Evolutionary conservation across 495 filamentous ascomycete genomes (phyloP).

Genomic region (Astrothelium macrocarpum): DNA sequence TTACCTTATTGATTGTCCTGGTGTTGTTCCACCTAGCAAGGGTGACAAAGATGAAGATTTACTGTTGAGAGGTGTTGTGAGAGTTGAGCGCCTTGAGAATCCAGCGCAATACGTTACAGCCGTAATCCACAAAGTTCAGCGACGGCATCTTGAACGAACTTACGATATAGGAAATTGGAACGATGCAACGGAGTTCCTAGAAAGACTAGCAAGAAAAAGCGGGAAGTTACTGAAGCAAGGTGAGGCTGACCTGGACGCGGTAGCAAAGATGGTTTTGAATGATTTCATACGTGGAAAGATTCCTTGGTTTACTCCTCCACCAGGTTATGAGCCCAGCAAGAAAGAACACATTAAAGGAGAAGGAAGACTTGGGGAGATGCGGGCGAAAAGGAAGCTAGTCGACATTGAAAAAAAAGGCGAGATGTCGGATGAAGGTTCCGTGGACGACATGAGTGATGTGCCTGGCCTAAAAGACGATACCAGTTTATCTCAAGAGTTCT

Average conservation of each 20-base stretch:
- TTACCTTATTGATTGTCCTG: constrained; percentile 93
- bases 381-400: constrained; percentile 40
- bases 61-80: constrained; percentile 80
- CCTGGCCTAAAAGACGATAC: background rate
- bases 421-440: background rate
- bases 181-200: constrained; percentile 71
- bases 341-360: constrained; percentile 45
- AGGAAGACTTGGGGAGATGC: constrained; percentile 56
- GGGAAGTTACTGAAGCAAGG: constrained; percentile 80
- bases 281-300: constrained; percentile 92
- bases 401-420: background rate
- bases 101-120: constrained; percentile 91
- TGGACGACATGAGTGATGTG: background rate
- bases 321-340: constrained; percentile 45
- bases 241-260: constrained; percentile 84
- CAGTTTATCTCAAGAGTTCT: background rate
- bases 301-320: constrained; percentile 87
- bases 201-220: constrained; percentile 76
- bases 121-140: constrained; percentile 67
- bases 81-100: constrained; percentile 90
- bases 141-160: constrained; percentile 81
- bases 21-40: constrained; percentile 80
- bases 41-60: constrained; percentile 79
- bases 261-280: constrained; percentile 90
- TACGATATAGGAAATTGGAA: constrained; percentile 71